Conservation (phyloP, 208 protist species). For the Acanthamoeba divionensis region DNA sequence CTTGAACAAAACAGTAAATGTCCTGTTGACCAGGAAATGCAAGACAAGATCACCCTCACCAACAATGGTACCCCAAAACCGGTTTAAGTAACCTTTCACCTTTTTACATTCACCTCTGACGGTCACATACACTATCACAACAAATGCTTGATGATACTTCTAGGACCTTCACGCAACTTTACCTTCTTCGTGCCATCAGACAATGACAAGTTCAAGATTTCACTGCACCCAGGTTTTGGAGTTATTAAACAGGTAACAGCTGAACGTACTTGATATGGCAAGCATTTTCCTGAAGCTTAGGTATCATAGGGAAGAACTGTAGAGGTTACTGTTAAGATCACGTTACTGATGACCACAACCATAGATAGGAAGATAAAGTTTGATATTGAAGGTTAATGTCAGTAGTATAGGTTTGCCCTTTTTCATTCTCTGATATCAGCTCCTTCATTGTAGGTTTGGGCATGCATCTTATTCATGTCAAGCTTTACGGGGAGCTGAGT, state of each 20-base stretch:
- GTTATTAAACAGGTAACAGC: background rate
- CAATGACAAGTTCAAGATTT: conserved; percentile 5
- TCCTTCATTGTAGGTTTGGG: background rate
- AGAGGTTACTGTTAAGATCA: background rate
- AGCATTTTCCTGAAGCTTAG: background rate
- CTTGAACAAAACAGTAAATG: conserved; percentile 4
- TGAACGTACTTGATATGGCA: background rate
- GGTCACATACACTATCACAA: too few relatives aligned
- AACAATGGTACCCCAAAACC: background rate
- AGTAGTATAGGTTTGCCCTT: background rate
- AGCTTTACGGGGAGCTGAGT: background rate
- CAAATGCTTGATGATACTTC: too few relatives aligned
- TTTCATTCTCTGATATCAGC: background rate
- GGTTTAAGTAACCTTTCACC: too few relatives aligned
- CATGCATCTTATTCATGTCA: conserved; percentile 15
- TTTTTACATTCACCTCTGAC: too few relatives aligned
- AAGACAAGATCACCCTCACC: conserved; percentile 5
- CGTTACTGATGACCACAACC: conserved; percentile 23
- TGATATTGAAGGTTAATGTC: background rate
- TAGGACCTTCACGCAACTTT: conserved; percentile 15
- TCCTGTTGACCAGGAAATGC: conserved; percentile 30
- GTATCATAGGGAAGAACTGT: background rate
- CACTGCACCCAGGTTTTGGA: background rate
- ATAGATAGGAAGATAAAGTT: conserved; percentile 12
- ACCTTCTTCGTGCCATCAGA: conserved; percentile 30